Percentiles rank a stretch among this genome's conserved stretches.
Evolutionary conservation across 2,329 filamentous ascomycete genomes (phyloP).

Genomic region (Monilinia polystroma): DNA sequence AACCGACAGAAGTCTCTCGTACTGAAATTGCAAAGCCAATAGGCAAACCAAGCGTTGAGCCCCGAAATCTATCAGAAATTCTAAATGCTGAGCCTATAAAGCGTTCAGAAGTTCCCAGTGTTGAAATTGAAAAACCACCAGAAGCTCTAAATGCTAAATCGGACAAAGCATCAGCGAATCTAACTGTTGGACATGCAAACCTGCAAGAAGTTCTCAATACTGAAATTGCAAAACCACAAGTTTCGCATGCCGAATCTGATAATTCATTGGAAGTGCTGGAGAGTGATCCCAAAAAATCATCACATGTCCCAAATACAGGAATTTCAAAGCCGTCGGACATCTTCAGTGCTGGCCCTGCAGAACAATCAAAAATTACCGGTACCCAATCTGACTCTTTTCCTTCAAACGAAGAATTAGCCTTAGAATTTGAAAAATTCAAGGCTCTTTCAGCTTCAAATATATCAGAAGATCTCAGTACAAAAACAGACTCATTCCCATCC

Average conservation of each 20-base stretch:
- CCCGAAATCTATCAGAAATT: not conserved
- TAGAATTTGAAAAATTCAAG: slow-evolving; percentile 10
- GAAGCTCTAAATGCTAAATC: not conserved
- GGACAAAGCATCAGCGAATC: not conserved
- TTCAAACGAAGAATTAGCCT: not conserved
- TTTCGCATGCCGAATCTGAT: not conserved
- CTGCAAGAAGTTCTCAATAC: not conserved
- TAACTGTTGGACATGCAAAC: not conserved
- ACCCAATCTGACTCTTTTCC: not conserved
- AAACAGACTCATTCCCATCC: not conserved
- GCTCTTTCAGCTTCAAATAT: not conserved
- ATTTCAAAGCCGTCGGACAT: not conserved
- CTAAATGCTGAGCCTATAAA: not conserved
- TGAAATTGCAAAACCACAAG: not conserved
- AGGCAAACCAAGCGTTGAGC: too few relatives aligned
- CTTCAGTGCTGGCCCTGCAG: not conserved
- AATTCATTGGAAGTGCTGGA: not conserved
- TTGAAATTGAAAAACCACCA: not conserved
- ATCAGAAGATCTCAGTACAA: not conserved
- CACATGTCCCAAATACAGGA: not conserved
- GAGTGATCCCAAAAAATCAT: not conserved
- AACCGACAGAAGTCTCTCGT: not conserved
- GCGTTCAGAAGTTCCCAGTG: not conserved
- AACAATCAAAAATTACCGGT: not conserved
- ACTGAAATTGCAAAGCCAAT: not conserved